Conservation (phyloP, 345 rosid genomes). For the Linum lewisii region DNA sequence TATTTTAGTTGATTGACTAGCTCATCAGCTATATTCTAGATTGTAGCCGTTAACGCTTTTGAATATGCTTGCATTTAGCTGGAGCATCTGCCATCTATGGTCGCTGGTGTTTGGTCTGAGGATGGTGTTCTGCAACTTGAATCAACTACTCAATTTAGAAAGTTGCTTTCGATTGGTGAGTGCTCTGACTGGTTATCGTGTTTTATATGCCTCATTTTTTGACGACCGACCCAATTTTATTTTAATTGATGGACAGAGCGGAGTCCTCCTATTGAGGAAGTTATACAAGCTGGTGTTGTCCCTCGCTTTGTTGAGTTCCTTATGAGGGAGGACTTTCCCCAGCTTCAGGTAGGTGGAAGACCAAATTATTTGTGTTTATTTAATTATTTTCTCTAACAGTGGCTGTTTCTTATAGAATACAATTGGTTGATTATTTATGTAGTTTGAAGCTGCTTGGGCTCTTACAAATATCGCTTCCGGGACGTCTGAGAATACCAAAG, state of each 20-base stretch:
- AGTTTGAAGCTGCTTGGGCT: conserved; percentile 9
- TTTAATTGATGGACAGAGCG: not conserved
- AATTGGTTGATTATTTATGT: not conserved
- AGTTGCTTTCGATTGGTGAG: conserved; percentile 3
- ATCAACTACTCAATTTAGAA: conserved; percentile 1
- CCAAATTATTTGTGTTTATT: not conserved
- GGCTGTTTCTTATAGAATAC: not conserved
- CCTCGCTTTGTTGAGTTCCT: conserved; percentile 8
- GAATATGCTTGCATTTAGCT: not conserved
- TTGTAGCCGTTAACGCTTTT: not conserved
- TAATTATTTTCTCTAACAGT: not conserved
- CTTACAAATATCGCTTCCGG: conserved; percentile 8
- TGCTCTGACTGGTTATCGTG: not conserved
- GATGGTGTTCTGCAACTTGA: conserved; percentile 4
- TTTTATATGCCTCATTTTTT: not conserved
- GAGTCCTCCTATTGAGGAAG: conserved; percentile 8
- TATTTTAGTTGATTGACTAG: not conserved
- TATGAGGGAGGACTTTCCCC: conserved; percentile 4
- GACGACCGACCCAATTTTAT: not conserved
- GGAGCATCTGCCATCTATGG: conserved; percentile 8
- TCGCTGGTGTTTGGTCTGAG: conserved; percentile 4
- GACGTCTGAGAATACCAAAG: conserved; percentile 8
- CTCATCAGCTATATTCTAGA: not conserved
- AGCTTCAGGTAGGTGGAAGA: not conserved
- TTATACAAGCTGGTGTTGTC: conserved; percentile 8